phyloP scores from a whole-genome alignment of 768 basidiomycete species.

The Phanerochaete sordida region DNA sequence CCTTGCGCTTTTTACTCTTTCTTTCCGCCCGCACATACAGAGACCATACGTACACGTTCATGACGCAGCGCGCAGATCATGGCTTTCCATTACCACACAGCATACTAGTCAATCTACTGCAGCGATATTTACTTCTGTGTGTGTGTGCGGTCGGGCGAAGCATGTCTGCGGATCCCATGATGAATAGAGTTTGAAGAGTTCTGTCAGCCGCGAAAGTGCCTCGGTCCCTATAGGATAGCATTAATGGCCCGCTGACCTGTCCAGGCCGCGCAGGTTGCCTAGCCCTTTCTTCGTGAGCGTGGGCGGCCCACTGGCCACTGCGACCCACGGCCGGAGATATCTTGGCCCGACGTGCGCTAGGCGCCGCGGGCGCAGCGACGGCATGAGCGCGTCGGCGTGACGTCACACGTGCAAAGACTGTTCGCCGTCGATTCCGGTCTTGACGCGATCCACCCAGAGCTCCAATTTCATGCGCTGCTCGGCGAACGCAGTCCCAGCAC shows the following conservation, averaged over 20 bases:
- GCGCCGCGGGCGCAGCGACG: not conserved
- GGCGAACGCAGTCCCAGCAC: not conserved
- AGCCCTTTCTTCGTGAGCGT: too few relatives aligned
- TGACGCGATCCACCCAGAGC: not conserved
- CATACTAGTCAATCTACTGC: not conserved
- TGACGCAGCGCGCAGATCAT: conserved; percentile 13
- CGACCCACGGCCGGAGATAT: too few relatives aligned
- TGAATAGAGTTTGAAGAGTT: too few relatives aligned
- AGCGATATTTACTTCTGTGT: not conserved
- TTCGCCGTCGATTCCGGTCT: not conserved
- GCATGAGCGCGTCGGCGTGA: not conserved
- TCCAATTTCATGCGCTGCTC: not conserved
- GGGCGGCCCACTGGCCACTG: too few relatives aligned
- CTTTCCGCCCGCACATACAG: not conserved
- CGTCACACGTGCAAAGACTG: not conserved
- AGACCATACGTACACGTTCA: conserved; percentile 5
- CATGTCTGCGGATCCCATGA: not conserved
- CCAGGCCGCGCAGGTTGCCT: too few relatives aligned
- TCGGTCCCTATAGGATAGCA: too few relatives aligned
- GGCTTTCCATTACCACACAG: not conserved
- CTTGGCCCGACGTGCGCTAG: not conserved
- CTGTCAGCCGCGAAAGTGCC: too few relatives aligned
- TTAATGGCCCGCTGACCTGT: too few relatives aligned
- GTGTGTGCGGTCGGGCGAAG: not conserved
- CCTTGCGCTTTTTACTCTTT: not conserved